Conservation (phyloP, 2,329 filamentous ascomycete genomes). For the Hyphodiscus sp. region DNA sequence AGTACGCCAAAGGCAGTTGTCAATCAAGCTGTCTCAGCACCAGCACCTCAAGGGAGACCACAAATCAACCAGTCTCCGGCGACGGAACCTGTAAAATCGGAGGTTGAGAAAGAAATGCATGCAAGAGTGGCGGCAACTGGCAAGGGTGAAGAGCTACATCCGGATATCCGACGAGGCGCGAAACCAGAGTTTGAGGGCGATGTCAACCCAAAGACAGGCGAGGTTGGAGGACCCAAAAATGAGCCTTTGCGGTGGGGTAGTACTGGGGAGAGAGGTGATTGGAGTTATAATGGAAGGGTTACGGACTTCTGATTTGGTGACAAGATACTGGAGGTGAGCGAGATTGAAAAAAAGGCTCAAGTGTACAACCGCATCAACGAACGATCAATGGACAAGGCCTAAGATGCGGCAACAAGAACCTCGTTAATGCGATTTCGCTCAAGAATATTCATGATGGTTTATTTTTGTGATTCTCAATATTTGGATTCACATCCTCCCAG, state of each 20-base stretch:
- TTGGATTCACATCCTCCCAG: no score
- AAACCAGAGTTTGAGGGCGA: constrained; percentile 92
- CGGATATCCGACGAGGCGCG: constrained; percentile 67
- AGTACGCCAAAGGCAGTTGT: constrained; percentile 47
- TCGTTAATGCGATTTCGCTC: no score
- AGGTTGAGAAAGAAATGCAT: constrained; percentile 27
- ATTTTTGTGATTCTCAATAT: no score
- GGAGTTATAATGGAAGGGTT: constrained; percentile 92
- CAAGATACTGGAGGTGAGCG: neutral
- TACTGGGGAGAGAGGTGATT: constrained; percentile 55
- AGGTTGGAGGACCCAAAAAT: constrained; percentile 95
- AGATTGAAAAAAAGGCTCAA: neutral
- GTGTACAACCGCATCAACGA: neutral
- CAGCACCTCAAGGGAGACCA: constrained; percentile 24
- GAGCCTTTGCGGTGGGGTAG: constrained; percentile 86
- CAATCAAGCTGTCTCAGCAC: constrained; percentile 17
- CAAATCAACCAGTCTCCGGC: constrained; percentile 44
- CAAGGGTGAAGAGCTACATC: constrained; percentile 60
- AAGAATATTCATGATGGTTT: no score
- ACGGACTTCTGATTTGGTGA: constrained; percentile 65
- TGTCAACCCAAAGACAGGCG: constrained; percentile 85
- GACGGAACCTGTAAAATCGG: constrained; percentile 13
- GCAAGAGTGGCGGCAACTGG: constrained; percentile 45
- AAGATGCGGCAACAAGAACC: neutral
- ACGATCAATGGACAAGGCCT: neutral